Evolutionary conservation across 192 early-diverging fungal species (phyloP).

Genomic region (Neocallimastix lanati): DNA sequence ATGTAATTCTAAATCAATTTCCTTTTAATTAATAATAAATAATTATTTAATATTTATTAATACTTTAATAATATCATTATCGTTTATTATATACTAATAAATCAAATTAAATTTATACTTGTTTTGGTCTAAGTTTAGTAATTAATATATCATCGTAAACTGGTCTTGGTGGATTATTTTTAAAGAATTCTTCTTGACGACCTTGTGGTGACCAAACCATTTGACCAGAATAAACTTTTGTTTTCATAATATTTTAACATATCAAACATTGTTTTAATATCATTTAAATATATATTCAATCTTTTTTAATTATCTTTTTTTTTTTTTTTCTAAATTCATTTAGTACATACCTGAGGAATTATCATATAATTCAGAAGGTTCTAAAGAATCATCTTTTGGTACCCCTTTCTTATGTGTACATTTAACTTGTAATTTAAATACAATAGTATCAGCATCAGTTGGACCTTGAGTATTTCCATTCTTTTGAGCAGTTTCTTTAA

Average conservation of each 20-base stretch:
- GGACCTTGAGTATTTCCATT: conserved; percentile 28
- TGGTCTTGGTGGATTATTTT: conserved; percentile 43
- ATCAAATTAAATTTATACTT: no score
- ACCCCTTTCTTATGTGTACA: conserved; percentile 49
- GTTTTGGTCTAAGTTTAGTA: conserved; percentile 81
- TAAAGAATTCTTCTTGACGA: conserved; percentile 58
- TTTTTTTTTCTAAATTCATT: no score
- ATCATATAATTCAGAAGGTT: conserved; percentile 53
- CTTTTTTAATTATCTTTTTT: no score
- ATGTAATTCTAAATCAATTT: conserved; percentile 66
- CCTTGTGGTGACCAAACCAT: conserved; percentile 72
- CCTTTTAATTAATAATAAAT: neutral
- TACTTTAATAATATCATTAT: no score
- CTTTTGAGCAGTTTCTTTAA: neutral
- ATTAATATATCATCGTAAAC: conserved; percentile 85
- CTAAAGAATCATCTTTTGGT: conserved; percentile 31
- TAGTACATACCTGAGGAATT: conserved; percentile 36
- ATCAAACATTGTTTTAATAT: no score
- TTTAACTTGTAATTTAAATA: conserved; percentile 61
- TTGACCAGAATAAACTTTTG: neutral
- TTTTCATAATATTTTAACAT: no score
- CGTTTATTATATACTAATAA: no score
- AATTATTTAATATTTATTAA: neutral
- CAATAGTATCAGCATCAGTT: conserved; percentile 85
- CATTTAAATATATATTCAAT: no score